Evolutionary conservation across 2,329 filamentous ascomycete genomes (phyloP), one percentile per base, ranked within the genome.

Genomic region (Diaporthe eres): DNA sequence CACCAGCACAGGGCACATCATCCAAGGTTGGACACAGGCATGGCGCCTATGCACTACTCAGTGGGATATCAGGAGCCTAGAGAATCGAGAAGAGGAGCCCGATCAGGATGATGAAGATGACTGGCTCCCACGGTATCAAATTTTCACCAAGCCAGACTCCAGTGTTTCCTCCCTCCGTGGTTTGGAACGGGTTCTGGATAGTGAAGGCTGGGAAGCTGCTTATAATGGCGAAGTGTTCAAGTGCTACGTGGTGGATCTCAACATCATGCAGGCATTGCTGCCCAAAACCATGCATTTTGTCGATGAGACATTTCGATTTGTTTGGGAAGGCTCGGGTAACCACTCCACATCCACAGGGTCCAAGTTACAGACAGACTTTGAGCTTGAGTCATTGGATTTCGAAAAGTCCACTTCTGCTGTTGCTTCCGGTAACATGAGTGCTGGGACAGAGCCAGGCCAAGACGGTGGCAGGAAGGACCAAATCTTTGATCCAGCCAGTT

Each of bases 1-100:
- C 74, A 39, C 74, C 3, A 71, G 65, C 37, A 10, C 34, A n/a
- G 74, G 74, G n/a, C 34, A 58, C 25, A 47, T 75, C n/a, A 49
- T 44, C 15, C 65, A 71, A 15, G 74, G 74, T 31, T 75, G 74
- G 74, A 75, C 74, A 42, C 67, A 71, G n/a, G 74, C 74, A 7
- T 71, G 63, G 74, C 74, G 74, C 1, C 17, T 75, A 3, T 75
- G 74, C 34, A 63, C 19, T 10, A 75, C 67, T 2, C 58, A 75
- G 19, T 75, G 74, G 74, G 65, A 71, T 19, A 34, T 25, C 9
- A 15, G 8, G 8, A 75, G 57, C 42, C 57, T 75, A 0, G 17
- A 75, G 67, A 9, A 71, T 5, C 67, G 28, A 13, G 44, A 65
- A n/a, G 44, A 75, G 15, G 37, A 72, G 34, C 74, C 74, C 1